A percentile compares a stretch with the other conserved stretches of the same genome.
Evolutionary conservation across 192 early-diverging fungal genomes (phyloP).

Genomic region (Coemansia sp.): DNA sequence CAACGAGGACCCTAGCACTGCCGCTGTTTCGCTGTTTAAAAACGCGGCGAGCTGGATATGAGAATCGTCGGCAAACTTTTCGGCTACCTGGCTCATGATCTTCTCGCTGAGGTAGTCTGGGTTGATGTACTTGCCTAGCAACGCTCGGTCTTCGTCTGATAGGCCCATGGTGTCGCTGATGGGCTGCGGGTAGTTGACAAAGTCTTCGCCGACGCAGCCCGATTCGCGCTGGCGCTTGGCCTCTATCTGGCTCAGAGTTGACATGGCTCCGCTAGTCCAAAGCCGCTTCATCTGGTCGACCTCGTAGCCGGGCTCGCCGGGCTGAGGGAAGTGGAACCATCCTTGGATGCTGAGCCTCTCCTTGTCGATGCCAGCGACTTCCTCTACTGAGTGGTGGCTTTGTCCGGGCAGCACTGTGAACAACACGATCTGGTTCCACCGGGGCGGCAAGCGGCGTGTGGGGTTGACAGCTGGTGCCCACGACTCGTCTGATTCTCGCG

Average conservation of each 20-base stretch:
- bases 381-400: slow-evolving; percentile 78
- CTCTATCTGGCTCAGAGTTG: slow-evolving; percentile 62
- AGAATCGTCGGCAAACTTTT: slow-evolving; percentile 65
- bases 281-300: slow-evolving; percentile 49
- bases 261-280: slow-evolving; percentile 48
- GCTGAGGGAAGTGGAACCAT: slow-evolving; percentile 78
- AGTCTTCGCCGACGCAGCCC: slow-evolving; percentile 37
- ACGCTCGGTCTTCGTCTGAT: slow-evolving; percentile 50
- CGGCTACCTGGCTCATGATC: slow-evolving; percentile 57
- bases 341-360: slow-evolving; percentile 66
- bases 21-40: slow-evolving; percentile 51
- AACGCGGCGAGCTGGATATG: slow-evolving; percentile 65
- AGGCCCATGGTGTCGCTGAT: slow-evolving; percentile 30
- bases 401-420: slow-evolving; percentile 78
- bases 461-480: slow-evolving; percentile 63
- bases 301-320: slow-evolving; percentile 65
- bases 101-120: slow-evolving; percentile 60
- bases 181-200: slow-evolving; percentile 15
- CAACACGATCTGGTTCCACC: slow-evolving; percentile 77
- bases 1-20: slow-evolving; percentile 35
- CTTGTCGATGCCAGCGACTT: slow-evolving; percentile 59
- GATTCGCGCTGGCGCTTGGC: slow-evolving; percentile 35
- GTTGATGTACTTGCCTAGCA: slow-evolving; percentile 59
- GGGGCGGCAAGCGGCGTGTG: slow-evolving; percentile 55
- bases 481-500: slow-evolving; percentile 57